Conservation (phyloP, 2,329 filamentous ascomycete species). For the Emergomyces pasteurianus region DNA sequence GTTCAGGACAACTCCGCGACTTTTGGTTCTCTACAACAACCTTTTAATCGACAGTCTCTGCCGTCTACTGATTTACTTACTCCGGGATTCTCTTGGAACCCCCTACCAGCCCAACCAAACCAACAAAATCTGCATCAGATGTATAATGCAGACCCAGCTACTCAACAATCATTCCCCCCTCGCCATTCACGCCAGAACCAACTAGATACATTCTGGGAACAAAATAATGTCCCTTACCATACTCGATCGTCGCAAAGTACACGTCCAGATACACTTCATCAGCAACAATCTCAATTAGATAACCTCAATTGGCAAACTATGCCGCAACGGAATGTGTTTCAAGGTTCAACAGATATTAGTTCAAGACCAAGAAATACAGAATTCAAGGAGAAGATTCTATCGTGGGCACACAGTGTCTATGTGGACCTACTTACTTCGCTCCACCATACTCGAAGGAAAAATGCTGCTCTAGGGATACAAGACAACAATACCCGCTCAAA, state of each 20-base stretch:
- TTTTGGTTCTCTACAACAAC: conserved; percentile 20
- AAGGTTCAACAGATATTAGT: conserved; percentile 13
- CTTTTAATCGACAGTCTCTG: conserved; percentile 18
- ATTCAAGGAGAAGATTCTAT: conserved; percentile 57
- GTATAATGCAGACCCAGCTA: conserved; percentile 19
- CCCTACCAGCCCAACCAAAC: conserved; percentile 14
- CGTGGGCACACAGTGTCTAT: conserved; percentile 61
- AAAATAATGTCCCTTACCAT: conserved; percentile 19
- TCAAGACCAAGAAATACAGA: conserved; percentile 29
- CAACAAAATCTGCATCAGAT: conserved; percentile 5
- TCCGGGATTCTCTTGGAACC: conserved; percentile 22
- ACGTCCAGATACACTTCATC: neutral
- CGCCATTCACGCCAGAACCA: conserved; percentile 11
- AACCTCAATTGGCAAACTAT: conserved; percentile 17
- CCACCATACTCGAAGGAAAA: conserved; percentile 40
- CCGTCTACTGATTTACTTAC: conserved; percentile 18
- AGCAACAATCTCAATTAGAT: conserved; percentile 8
- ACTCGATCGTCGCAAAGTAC: conserved; percentile 11
- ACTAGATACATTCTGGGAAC: conserved; percentile 13
- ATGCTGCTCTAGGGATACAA: conserved; percentile 35
- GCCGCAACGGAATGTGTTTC: conserved; percentile 9
- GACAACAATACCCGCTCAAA: conserved; percentile 35
- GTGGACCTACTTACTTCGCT: conserved; percentile 56
- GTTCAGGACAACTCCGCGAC: conserved; percentile 15
- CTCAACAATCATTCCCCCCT: conserved; percentile 26